A percentile compares a stretch with the other conserved stretches of the same genome.
Evolutionary conservation across 192 early-diverging fungal genomes (phyloP).

Genomic region (Entomortierella lignicola): DNA sequence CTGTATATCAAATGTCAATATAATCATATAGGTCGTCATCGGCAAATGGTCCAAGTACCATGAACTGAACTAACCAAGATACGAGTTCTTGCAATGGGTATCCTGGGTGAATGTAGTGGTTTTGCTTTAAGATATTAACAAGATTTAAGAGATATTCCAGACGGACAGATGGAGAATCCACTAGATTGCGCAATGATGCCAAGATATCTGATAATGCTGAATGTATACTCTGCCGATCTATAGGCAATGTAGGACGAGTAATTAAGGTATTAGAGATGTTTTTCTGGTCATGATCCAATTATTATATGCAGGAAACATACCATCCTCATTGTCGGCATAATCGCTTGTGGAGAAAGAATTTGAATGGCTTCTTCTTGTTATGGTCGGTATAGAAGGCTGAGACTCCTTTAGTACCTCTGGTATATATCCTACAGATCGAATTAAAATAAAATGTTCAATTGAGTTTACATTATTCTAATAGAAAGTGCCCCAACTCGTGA

Average conservation of each 20-base stretch:
- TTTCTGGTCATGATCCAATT: neutral
- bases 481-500: neutral
- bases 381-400: conserved; percentile 17
- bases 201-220: conserved; percentile 39
- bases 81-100: conserved; percentile 48
- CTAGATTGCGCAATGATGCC: conserved; percentile 22
- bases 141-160: conserved; percentile 35
- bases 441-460: neutral
- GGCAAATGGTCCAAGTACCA: neutral
- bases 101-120: conserved; percentile 37
- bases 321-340: conserved; percentile 52
- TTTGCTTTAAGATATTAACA: conserved; percentile 50
- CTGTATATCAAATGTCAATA: conserved; percentile 22
- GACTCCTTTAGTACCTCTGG: conserved; percentile 39
- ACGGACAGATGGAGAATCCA: conserved; percentile 39
- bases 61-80: conserved; percentile 17
- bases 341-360: conserved; percentile 54
- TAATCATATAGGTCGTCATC: neutral
- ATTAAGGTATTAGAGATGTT: neutral
- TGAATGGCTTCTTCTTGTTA: conserved; percentile 42
- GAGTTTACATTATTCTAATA: neutral
- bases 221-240: conserved; percentile 50
- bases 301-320: conserved; percentile 8
- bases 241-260: neutral
- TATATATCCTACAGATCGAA: conserved; percentile 16